phyloP scores from a whole-genome alignment of 306 rosid genomes.

The Macrotyloma uniflorum region DNA sequence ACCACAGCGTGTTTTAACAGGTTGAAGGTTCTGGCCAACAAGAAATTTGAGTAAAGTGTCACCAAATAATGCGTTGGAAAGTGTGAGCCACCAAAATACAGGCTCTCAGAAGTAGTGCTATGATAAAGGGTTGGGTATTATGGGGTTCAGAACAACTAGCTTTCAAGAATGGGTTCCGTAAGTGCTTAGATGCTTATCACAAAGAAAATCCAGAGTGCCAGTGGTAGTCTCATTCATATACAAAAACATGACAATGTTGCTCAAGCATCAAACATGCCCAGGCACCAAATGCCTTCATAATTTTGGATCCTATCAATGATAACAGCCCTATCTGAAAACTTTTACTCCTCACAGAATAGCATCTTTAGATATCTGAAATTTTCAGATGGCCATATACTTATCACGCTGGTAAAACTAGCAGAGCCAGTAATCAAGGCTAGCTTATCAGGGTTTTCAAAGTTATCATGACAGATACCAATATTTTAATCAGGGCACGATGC shows the following conservation, averaged over 20 bases:
- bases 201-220: not conserved
- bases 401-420: not conserved
- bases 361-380: no score
- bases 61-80: no score
- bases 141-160: no score
- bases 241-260: not conserved
- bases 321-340: not conserved
- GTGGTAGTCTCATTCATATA: conserved; percentile 2
- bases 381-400: not conserved
- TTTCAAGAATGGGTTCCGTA: no score
- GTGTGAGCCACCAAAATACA: no score
- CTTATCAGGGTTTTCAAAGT: conserved; percentile 8
- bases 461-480: not conserved
- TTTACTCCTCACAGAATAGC: conserved; percentile 5
- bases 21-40: no score
- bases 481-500: not conserved
- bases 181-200: no score
- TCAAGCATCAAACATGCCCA: not conserved
- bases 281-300: conserved; percentile 11
- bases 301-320: conserved; percentile 19
- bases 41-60: no score
- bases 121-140: no score
- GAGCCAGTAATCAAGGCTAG: conserved; percentile 11
- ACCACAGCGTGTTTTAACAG: no score
- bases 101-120: no score